A percentile compares a stretch with the other conserved stretches of the same genome.
These are phyloP conservation scores for Aspergillus ruber DNA, from an alignment of 2,329 filamentous ascomycete species.

Conservation along the genomic window DNA sequence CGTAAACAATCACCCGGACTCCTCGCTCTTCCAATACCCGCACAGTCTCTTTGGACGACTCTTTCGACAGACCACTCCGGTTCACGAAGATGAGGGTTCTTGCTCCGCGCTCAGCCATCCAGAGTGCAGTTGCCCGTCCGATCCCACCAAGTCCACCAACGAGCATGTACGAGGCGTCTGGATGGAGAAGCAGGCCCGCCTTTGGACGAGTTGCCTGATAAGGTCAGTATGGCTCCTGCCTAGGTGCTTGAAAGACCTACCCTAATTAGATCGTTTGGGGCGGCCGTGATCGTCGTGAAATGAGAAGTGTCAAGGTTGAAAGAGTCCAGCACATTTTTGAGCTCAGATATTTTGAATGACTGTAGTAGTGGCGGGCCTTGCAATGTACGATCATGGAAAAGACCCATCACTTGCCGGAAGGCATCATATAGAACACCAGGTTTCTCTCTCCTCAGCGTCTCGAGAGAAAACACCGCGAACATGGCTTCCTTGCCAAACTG, in stretches of 20 bases:
- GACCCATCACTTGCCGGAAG: conserved; percentile 8
- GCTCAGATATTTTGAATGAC: conserved; percentile 6
- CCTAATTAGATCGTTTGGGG: conserved; percentile 6
- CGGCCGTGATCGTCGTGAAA: conserved; percentile 4
- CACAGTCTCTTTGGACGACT: conserved; percentile 12
- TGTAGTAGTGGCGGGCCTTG: conserved; percentile 1
- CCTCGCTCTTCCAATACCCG: conserved; percentile 13
- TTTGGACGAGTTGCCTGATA: conserved; percentile 1
- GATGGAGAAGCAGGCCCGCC: conserved; percentile 1
- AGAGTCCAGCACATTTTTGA: conserved; percentile 8
- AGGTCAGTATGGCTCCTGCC: too few relatives aligned
- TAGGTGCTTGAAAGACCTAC: conserved; percentile 1
- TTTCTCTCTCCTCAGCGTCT: conserved; percentile 6
- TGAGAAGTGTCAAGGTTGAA: conserved; percentile 3
- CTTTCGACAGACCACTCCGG: conserved; percentile 28
- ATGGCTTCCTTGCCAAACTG: conserved; percentile 3
- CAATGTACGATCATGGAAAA: conserved; percentile 11
- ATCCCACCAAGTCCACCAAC: conserved; percentile 24
- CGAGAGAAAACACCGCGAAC: conserved; percentile 12
- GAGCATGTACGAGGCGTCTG: conserved; percentile 19
- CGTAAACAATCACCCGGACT: conserved; percentile 13
- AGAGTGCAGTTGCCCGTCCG: conserved; percentile 21
- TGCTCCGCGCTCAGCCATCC: conserved; percentile 47
- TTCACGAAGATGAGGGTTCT: conserved; percentile 49
- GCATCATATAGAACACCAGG: conserved; percentile 2